Conservation (phyloP, 1,284 basidiomycete genomes). For the Ceratobasidium sp. region DNA sequence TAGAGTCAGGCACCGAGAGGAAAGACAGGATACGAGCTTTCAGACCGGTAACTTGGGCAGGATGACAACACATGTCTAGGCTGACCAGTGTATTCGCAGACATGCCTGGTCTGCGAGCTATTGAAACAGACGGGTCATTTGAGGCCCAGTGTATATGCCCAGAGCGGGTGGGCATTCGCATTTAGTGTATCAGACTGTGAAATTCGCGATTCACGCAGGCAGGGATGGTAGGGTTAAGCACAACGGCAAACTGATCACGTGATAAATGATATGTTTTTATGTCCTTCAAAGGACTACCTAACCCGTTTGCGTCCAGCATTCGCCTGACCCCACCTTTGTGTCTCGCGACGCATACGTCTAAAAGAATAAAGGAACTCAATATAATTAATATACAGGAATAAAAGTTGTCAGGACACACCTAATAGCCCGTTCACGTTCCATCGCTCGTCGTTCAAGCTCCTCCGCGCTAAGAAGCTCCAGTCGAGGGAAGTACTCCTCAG, state of each 20-base stretch:
- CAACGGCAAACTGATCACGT: slow-evolving; percentile 13
- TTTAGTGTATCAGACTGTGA: background rate
- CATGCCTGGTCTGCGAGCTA: background rate
- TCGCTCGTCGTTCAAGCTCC: slow-evolving; percentile 88
- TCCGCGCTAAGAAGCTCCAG: slow-evolving; percentile 88
- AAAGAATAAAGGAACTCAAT: background rate
- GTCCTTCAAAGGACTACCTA: slow-evolving; percentile 6
- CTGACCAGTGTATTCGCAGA: background rate
- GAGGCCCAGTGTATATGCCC: background rate
- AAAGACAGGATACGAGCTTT: background rate
- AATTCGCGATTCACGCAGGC: background rate
- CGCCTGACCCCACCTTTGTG: slow-evolving; percentile 41
- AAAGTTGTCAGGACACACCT: slow-evolving; percentile 57
- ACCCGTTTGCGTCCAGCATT: slow-evolving; percentile 38
- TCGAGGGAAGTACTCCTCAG: slow-evolving; percentile 90
- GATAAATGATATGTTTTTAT: background rate
- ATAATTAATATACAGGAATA: background rate
- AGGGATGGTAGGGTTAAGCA: slow-evolving; percentile 10
- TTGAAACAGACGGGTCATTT: background rate
- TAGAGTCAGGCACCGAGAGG: background rate
- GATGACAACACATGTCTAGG: background rate
- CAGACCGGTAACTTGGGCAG: background rate
- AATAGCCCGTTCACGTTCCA: slow-evolving; percentile 84
- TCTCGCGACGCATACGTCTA: slow-evolving; percentile 44
- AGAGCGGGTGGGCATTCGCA: background rate